Evolutionary conservation across 73 alveolate genomes (phyloP), one percentile per base, ranked within the genome.

Genomic region (Tetrahymena thermophila): DNA sequence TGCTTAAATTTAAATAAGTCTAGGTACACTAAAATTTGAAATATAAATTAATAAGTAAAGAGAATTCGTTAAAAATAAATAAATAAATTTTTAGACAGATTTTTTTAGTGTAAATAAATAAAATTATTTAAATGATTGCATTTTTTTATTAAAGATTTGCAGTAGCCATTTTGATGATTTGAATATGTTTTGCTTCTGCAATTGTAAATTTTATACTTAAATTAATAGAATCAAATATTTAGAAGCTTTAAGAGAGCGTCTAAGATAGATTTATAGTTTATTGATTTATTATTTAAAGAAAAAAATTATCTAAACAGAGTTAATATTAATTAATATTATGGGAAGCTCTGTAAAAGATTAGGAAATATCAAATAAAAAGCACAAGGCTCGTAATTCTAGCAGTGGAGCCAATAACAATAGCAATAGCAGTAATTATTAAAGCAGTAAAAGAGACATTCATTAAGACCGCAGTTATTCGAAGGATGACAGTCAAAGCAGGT

Each of bases 271-370:
- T 28, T 28, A 71, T 25, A 71, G 89, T 71, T 71, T 28, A 71
- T 71, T 71, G 35, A 31, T 28, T 71, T 28, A 28, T 71, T n/a
- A 71, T 71, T 71, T 71, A 28, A 71, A 71, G 37, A 31, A 71
- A 71, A n/a, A 71, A 71, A 71, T 31, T 71, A 71, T 71, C 89
- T 28, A 28, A 28, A 71, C 89, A 71, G 89, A 71, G 89, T 71
- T 31, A 71, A 71, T 71, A 71, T n/a, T 28, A 71, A 71, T 71
- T 71, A 50, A 50, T 50, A 28, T 71, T 71, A 71, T 71, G 89
- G 89, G 89, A 28, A 71, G 89, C 89, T 71, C 89, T 71, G 89
- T 71, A n/a, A 71, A 71, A 71, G 89, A 71, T 71, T 71, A 71
- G 40, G 89, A 71, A 71, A 71, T n/a, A 28, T 71, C 89, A 71